Evolutionary conservation across 2,329 filamentous ascomycete genomes (phyloP).

Genomic region (Phialemoniopsis sp.): DNA sequence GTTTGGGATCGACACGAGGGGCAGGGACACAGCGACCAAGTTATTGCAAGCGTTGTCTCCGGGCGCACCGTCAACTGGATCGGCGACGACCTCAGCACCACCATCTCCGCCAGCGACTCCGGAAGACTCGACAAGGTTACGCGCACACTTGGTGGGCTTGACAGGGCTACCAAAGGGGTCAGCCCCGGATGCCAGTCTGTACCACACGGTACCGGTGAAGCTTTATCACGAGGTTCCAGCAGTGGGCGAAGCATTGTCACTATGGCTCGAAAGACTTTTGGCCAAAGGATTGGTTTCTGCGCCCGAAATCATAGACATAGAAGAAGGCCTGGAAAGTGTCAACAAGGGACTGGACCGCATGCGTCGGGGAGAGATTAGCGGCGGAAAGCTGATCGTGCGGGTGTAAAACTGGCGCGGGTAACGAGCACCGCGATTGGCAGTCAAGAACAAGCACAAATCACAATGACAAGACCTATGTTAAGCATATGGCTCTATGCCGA

Average conservation of each 20-base stretch:
- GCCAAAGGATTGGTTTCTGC: conserved; percentile 45
- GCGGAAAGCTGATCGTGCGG: conserved; percentile 63
- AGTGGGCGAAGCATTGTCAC: conserved; percentile 58
- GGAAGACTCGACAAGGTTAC: conserved; percentile 15
- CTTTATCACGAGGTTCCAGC: conserved; percentile 65
- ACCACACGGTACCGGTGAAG: conserved; percentile 71
- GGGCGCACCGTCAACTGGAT: conserved; percentile 7
- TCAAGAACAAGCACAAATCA: no score
- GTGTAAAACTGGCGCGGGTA: no score
- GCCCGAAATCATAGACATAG: conserved; percentile 62
- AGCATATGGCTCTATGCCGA: no score
- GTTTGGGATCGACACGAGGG: conserved; percentile 66
- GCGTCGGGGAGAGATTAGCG: conserved; percentile 61
- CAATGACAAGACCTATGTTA: no score
- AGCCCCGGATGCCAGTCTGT: conserved; percentile 36
- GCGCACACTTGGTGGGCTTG: conserved; percentile 61
- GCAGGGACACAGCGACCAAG: conserved; percentile 56
- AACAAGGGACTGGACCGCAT: conserved; percentile 65
- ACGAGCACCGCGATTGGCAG: no score
- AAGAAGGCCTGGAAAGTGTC: conserved; percentile 61
- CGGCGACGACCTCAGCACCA: conserved; percentile 14
- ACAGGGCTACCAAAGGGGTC: conserved; percentile 61
- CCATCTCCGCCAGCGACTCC: conserved; percentile 34
- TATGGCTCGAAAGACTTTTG: conserved; percentile 66
- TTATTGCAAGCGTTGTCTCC: conserved; percentile 49